Evolutionary conservation across 768 basidiomycete genomes (phyloP).

Genomic region (Lactifluus piperatus): DNA sequence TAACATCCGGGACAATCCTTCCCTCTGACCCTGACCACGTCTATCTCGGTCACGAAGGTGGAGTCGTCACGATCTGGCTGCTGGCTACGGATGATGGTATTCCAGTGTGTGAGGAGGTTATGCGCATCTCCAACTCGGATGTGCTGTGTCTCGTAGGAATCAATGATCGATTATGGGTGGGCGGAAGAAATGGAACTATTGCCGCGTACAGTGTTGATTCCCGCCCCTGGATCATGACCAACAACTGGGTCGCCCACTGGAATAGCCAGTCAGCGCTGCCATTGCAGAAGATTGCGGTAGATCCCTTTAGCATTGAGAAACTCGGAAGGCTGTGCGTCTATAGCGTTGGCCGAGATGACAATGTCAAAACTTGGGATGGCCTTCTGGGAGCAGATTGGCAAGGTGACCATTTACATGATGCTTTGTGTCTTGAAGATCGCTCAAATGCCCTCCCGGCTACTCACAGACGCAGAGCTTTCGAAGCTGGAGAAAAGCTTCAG

Average conservation of each 20-base stretch:
- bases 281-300: slow-evolving; percentile 55
- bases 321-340: slow-evolving; percentile 59
- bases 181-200: slow-evolving; percentile 74
- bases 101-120: slow-evolving; percentile 61
- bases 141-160: slow-evolving; percentile 82
- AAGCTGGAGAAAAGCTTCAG: slow-evolving; percentile 72
- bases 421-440: neutral
- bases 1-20: slow-evolving; percentile 72
- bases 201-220: slow-evolving; percentile 66
- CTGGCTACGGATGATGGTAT: slow-evolving; percentile 43
- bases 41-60: slow-evolving; percentile 89
- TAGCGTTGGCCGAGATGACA: slow-evolving; percentile 68
- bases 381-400: slow-evolving; percentile 78
- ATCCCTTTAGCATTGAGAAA: slow-evolving; percentile 67
- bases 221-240: slow-evolving; percentile 80
- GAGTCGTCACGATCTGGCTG: slow-evolving; percentile 79
- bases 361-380: slow-evolving; percentile 83
- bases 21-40: slow-evolving; percentile 57
- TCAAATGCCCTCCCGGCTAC: neutral
- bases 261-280: slow-evolving; percentile 34
- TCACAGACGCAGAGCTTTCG: slow-evolving; percentile 62
- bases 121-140: slow-evolving; percentile 75
- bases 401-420: slow-evolving; percentile 41
- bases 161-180: slow-evolving; percentile 78
- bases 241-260: slow-evolving; percentile 79